Percentiles rank a stretch among this genome's conserved stretches.
phyloP scores from a whole-genome alignment of 73 alveolate genomes.

The Stentor roeselii region DNA sequence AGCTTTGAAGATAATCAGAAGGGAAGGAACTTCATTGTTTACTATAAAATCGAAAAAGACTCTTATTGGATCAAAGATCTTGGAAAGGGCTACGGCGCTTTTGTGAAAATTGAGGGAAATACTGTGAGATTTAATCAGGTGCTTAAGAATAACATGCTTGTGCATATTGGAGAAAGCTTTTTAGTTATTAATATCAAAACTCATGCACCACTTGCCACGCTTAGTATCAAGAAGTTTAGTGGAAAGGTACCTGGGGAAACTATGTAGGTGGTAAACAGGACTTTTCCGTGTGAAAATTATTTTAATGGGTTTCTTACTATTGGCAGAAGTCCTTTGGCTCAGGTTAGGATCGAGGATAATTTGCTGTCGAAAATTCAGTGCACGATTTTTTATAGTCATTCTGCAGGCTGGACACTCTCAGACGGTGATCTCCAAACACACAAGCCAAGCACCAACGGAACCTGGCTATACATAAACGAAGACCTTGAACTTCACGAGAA shows the following conservation, averaged over 20 bases:
- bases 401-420: slow-evolving; percentile 44
- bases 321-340: slow-evolving; percentile 64
- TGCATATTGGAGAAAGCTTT: slow-evolving; percentile 79
- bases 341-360: slow-evolving; percentile 65
- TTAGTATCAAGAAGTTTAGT: slow-evolving; percentile 43
- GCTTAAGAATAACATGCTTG: slow-evolving; percentile 66
- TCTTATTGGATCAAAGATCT: slow-evolving; percentile 67
- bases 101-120: slow-evolving; percentile 61
- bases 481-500: slow-evolving; percentile 69
- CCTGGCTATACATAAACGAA: slow-evolving; percentile 79
- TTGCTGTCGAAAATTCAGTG: slow-evolving; percentile 66
- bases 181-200: slow-evolving; percentile 61
- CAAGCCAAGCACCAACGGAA: slow-evolving; percentile 73
- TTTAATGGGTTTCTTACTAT: slow-evolving; percentile 11
- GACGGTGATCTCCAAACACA: slow-evolving; percentile 61
- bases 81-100: slow-evolving; percentile 85
- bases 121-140: slow-evolving; percentile 29
- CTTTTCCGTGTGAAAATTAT: not conserved
- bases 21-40: slow-evolving; percentile 75
- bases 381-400: slow-evolving; percentile 53
- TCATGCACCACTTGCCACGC: slow-evolving; percentile 41
- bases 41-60: slow-evolving; percentile 52
- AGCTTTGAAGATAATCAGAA: slow-evolving; percentile 44
- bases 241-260: slow-evolving; percentile 46
- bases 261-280: not conserved